These are phyloP conservation scores for Auriscalpium microsporum DNA, from an alignment of 768 basidiomycete species.

Conservation along the genomic window DNA sequence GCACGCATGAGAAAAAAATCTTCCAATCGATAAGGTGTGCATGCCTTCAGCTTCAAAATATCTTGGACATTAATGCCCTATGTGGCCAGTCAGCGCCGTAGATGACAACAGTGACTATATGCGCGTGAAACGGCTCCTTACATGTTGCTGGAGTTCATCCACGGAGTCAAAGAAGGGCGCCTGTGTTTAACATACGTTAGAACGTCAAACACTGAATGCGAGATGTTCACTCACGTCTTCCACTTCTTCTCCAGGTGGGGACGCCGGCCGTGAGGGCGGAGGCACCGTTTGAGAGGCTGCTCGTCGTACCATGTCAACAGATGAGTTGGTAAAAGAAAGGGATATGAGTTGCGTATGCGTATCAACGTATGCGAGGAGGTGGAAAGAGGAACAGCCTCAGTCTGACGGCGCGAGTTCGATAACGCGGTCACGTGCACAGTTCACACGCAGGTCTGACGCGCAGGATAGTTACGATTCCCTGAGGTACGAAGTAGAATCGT, in stretches of 20 bases:
- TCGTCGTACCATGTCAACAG: background rate
- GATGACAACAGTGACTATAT: constrained; percentile 9
- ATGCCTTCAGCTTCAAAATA: constrained; percentile 84
- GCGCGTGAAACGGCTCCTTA: constrained; percentile 8
- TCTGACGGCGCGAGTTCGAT: too few relatives aligned
- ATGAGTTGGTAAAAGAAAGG: background rate
- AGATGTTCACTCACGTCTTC: background rate
- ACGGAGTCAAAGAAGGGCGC: constrained; percentile 20
- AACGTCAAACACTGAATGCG: background rate
- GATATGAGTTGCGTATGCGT: too few relatives aligned
- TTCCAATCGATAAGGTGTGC: constrained; percentile 5
- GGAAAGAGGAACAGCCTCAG: too few relatives aligned
- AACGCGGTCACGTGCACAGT: too few relatives aligned
- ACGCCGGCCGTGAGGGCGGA: background rate
- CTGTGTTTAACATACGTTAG: constrained; percentile 3
- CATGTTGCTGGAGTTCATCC: constrained; percentile 25
- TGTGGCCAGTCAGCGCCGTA: background rate
- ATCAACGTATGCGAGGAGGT: too few relatives aligned
- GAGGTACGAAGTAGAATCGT: too few relatives aligned
- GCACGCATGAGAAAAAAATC: background rate
- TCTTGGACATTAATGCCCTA: constrained; percentile 96
- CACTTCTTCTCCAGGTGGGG: background rate
- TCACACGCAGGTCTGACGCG: too few relatives aligned
- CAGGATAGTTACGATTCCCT: too few relatives aligned
- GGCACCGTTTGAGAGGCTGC: constrained; percentile 1